Conservation (phyloP, 345 rosid genomes). For the Syzygium oleosum region DNA sequence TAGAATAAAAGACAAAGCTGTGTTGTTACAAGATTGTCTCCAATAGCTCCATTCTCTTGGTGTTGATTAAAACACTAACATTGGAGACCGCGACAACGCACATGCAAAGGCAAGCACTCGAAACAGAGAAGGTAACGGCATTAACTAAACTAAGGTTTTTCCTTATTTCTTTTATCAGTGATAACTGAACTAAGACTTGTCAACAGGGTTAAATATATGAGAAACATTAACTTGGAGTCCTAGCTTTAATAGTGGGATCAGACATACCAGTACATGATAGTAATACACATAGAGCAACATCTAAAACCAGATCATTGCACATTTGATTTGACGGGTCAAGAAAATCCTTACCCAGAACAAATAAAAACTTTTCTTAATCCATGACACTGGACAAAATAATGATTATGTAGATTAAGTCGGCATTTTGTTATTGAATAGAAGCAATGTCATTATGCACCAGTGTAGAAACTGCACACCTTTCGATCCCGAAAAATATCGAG, state of each 20-base stretch:
- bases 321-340: background rate
- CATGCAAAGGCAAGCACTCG: background rate
- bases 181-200: background rate
- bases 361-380: background rate
- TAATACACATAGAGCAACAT: background rate
- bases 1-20: background rate
- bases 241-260: background rate
- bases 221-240: background rate
- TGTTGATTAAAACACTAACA: background rate
- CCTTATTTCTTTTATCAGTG: background rate
- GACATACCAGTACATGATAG: background rate
- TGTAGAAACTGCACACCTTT: conserved; percentile 40
- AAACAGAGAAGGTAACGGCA: background rate
- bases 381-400: background rate
- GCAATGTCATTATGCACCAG: conserved; percentile 25
- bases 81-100: background rate
- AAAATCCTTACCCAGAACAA: background rate
- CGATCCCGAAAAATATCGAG: conserved; percentile 33
- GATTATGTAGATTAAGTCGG: background rate
- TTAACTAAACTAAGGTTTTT: background rate
- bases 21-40: background rate
- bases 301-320: background rate
- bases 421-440: background rate
- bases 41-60: background rate
- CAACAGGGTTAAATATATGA: background rate